Conservation (phyloP, 257 asterid genomes). For the Solanum piurae region DNA sequence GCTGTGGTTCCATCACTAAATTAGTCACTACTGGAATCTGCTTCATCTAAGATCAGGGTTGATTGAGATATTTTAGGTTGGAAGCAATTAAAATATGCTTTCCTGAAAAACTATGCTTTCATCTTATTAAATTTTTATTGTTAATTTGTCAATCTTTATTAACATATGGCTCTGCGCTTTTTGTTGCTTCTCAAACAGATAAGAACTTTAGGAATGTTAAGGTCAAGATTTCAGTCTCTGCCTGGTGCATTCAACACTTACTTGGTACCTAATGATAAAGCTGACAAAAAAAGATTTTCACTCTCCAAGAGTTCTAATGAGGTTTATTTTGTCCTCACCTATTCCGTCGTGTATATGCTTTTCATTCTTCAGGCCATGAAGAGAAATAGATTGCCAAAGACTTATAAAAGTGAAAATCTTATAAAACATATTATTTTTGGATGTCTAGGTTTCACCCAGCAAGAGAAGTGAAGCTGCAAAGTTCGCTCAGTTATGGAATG, state of each 20-base stretch:
- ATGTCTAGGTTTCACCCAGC: slow-evolving; percentile 50
- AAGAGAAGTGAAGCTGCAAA: slow-evolving; percentile 93
- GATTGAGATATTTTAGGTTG: neutral
- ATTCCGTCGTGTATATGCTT: neutral
- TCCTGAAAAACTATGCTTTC: neutral
- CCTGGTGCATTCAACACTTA: slow-evolving; percentile 92
- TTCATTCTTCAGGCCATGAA: slow-evolving; percentile 4
- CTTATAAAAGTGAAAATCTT: neutral
- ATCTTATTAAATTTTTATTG: neutral
- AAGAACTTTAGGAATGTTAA: slow-evolving; percentile 88
- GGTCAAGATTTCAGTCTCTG: slow-evolving; percentile 90
- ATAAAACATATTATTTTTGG: neutral
- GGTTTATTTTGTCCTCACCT: slow-evolving; percentile 26
- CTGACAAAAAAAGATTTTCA: slow-evolving; percentile 59
- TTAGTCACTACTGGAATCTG: neutral
- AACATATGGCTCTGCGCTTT: neutral
- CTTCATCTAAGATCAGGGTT: neutral
- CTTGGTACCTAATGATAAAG: slow-evolving; percentile 70
- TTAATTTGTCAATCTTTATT: neutral
- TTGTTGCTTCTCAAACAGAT: slow-evolving; percentile 38
- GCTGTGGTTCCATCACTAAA: neutral
- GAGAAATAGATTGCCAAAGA: slow-evolving; percentile 3
- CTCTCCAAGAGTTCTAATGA: slow-evolving; percentile 53
- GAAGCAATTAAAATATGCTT: neutral
- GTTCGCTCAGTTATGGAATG: slow-evolving; percentile 96